Percentiles rank a stretch among this genome's conserved stretches.
These are phyloP conservation scores for Diplodia intermedia DNA, from an alignment of 2,329 filamentous ascomycete genomes.

Conservation along the genomic window DNA sequence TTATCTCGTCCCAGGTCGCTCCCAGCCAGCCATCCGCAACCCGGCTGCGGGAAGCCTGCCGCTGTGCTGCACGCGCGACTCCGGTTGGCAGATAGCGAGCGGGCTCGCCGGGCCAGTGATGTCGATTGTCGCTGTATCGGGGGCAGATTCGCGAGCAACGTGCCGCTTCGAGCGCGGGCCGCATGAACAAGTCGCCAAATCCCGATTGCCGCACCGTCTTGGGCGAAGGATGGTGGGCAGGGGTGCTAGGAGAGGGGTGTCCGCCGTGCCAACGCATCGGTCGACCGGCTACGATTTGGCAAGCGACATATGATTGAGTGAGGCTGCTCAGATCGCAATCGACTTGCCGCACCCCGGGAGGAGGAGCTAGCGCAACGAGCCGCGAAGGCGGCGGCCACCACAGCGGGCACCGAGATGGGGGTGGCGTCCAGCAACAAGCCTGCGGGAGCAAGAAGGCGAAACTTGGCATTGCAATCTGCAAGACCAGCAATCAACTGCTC, in stretches of 20 bases:
- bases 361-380: conserved; percentile 21
- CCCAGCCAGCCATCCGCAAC: conserved; percentile 21
- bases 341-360: not conserved
- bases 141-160: conserved; percentile 18
- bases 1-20: conserved; percentile 1
- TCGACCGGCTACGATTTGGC: conserved; percentile 35
- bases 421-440: conserved; percentile 5
- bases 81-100: conserved; percentile 7
- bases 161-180: conserved; percentile 17
- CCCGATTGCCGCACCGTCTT: conserved; percentile 20
- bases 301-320: conserved; percentile 16
- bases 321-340: conserved; percentile 18
- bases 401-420: conserved; percentile 18
- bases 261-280: conserved; percentile 47
- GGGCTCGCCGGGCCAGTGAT: conserved; percentile 5
- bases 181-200: conserved; percentile 24
- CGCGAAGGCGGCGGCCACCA: conserved; percentile 16
- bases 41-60: conserved; percentile 22
- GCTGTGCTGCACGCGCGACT: conserved; percentile 3
- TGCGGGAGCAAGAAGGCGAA: not conserved
- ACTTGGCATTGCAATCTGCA: conserved; percentile 14
- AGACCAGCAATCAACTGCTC: not conserved
- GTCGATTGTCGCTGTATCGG: conserved; percentile 20
- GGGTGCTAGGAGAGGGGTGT: conserved; percentile 7
- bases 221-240: conserved; percentile 24